Percentiles rank a stretch among this genome's conserved stretches.
phyloP scores from a whole-genome alignment of 768 basidiomycete species.

The Rhodocollybia butyracea region DNA sequence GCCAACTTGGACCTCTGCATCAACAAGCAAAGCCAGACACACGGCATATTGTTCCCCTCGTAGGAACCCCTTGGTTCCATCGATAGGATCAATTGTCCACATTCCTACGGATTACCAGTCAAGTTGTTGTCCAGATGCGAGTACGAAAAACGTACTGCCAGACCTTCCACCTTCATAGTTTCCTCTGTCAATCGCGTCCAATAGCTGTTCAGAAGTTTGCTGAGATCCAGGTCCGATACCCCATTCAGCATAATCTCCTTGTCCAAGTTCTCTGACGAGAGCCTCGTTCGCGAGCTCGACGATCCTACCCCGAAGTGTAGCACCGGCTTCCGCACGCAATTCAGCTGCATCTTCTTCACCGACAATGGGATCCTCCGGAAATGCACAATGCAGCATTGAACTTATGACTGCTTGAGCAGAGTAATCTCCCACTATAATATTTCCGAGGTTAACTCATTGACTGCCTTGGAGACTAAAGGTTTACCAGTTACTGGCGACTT shows the following conservation, averaged over 20 bases:
- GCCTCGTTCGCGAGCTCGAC: slow-evolving; percentile 81
- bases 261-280: slow-evolving; percentile 48
- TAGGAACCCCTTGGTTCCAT: slow-evolving; percentile 92
- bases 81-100: slow-evolving; percentile 89
- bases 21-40: slow-evolving; percentile 80
- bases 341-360: slow-evolving; percentile 94
- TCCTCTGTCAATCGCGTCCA: slow-evolving; percentile 87
- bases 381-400: slow-evolving; percentile 69
- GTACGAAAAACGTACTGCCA: slow-evolving; percentile 55
- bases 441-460: background rate
- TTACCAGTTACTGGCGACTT: slow-evolving; percentile 87
- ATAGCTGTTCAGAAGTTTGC: slow-evolving; percentile 53
- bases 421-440: slow-evolving; percentile 78
- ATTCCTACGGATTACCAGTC: slow-evolving; percentile 46
- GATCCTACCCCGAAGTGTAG: slow-evolving; percentile 58
- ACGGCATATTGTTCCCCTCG: slow-evolving; percentile 93
- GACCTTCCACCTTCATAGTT: slow-evolving; percentile 64
- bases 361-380: slow-evolving; percentile 85
- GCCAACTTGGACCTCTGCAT: slow-evolving; percentile 75
- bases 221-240: slow-evolving; percentile 62
- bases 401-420: slow-evolving; percentile 92
- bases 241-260: slow-evolving; percentile 66
- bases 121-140: background rate
- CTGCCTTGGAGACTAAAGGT: background rate
- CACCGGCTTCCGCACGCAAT: slow-evolving; percentile 48